Conservation (phyloP, 176 grass and related monocot species). For the Ensete glaucum region DNA sequence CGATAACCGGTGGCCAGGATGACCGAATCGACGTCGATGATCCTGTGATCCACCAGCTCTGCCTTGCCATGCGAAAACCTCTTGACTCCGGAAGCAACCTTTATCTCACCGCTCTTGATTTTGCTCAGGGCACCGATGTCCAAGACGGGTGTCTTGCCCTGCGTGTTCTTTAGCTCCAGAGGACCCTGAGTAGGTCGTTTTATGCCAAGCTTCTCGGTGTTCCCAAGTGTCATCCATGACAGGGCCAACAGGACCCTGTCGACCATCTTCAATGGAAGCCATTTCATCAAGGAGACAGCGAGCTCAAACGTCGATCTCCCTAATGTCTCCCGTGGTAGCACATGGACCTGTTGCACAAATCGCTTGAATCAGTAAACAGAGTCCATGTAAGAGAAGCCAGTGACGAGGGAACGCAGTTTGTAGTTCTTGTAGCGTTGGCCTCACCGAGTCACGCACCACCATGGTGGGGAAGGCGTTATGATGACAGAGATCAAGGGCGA, state of each 20-base stretch:
- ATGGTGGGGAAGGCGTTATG: conserved; percentile 3
- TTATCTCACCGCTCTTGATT: not conserved
- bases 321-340: not conserved
- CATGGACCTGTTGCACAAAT: not conserved
- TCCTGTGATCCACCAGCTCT: not conserved
- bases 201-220: conserved; percentile 4
- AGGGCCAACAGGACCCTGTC: not conserved
- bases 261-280: not conserved
- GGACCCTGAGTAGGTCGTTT: not conserved
- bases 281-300: not conserved
- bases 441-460: conserved; percentile 7
- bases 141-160: conserved; percentile 1
- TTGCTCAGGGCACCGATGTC: conserved; percentile 1
- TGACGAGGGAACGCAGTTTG: not conserved
- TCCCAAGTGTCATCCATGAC: conserved; percentile 2
- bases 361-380: not conserved
- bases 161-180: conserved; percentile 1
- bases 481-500: conserved; percentile 6
- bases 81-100: not conserved
- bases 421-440: not conserved
- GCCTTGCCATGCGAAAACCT: not conserved
- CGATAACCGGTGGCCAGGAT: conserved; percentile 2
- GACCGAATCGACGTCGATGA: not conserved
- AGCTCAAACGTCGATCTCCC: conserved; percentile 3
- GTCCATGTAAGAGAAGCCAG: not conserved